Conservation (phyloP, 345 rosid genomes). For the Capsella bursapastoris region DNA sequence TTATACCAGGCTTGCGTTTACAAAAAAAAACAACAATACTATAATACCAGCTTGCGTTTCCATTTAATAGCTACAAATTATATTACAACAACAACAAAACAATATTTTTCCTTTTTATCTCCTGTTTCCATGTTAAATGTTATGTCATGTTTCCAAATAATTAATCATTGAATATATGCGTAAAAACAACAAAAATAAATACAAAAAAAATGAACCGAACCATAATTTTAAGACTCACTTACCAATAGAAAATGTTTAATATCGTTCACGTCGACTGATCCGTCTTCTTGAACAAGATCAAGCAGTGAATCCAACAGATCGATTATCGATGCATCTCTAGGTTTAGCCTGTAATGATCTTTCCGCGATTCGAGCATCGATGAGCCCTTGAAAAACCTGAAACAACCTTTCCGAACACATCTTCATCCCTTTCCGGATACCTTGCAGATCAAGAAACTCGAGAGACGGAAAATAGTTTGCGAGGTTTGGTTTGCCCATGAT, state of each 20-base stretch:
- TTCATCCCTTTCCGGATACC: slow-evolving; percentile 41
- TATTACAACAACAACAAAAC: no score
- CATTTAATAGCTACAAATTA: no score
- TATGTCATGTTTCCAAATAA: background rate
- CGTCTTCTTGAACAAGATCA: slow-evolving; percentile 31
- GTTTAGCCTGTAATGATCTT: slow-evolving; percentile 11
- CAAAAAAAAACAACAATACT: no score
- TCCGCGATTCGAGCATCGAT: slow-evolving; percentile 38
- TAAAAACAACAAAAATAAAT: background rate
- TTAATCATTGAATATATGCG: background rate
- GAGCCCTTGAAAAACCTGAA: slow-evolving; percentile 39
- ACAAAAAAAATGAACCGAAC: no score
- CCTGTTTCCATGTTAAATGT: no score
- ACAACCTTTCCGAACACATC: slow-evolving; percentile 25
- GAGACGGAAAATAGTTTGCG: slow-evolving; percentile 53
- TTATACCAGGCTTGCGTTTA: no score
- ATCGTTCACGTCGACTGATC: slow-evolving; percentile 10
- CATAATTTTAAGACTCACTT: slow-evolving; percentile 6
- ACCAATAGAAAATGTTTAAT: slow-evolving; percentile 48
- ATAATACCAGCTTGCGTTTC: no score
- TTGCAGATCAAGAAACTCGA: slow-evolving; percentile 51
- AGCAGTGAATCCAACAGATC: slow-evolving; percentile 53
- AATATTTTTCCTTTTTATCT: no score
- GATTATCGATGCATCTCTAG: background rate
- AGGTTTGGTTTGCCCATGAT: slow-evolving; percentile 53